phyloP scores from a whole-genome alignment of 208 protist species.

The Crithidia sp. region DNA sequence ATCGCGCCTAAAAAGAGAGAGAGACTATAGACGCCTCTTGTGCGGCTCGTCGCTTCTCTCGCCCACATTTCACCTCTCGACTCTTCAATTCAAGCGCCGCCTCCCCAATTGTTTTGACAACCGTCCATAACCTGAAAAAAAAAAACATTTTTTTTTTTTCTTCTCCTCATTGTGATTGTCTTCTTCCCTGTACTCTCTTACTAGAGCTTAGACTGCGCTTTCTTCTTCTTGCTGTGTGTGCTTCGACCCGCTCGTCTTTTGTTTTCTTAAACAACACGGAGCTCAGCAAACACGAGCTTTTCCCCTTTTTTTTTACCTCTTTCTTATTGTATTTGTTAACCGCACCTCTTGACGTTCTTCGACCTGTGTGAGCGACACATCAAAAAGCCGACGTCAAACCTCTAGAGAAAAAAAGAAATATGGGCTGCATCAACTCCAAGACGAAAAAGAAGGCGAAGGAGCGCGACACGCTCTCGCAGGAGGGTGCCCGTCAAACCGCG shows the following conservation, averaged over 20 bases:
- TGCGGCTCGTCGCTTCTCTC: no score
- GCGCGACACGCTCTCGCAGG: constrained; percentile 11
- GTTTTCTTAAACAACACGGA: no score
- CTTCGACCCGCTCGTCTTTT: no score
- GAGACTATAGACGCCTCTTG: no score
- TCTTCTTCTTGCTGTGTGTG: neutral
- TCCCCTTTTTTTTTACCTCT: neutral
- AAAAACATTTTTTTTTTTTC: neutral
- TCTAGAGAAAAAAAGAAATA: neutral
- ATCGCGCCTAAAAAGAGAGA: no score
- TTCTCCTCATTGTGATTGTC: neutral
- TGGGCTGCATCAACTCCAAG: constrained; percentile 29
- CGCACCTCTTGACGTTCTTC: neutral
- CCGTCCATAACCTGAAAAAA: neutral
- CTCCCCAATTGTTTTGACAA: no score
- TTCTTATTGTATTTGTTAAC: neutral
- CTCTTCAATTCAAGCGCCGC: no score
- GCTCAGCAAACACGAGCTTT: no score
- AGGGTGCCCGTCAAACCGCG: constrained; percentile 12
- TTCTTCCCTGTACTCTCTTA: neutral
- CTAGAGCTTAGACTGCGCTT: neutral
- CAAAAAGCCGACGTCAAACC: no score
- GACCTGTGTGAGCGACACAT: no score
- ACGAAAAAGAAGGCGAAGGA: constrained; percentile 6
- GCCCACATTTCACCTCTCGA: no score